Conservation (phyloP, 495 filamentous ascomycete genomes). For the Lindgomyces ingoldianus region DNA sequence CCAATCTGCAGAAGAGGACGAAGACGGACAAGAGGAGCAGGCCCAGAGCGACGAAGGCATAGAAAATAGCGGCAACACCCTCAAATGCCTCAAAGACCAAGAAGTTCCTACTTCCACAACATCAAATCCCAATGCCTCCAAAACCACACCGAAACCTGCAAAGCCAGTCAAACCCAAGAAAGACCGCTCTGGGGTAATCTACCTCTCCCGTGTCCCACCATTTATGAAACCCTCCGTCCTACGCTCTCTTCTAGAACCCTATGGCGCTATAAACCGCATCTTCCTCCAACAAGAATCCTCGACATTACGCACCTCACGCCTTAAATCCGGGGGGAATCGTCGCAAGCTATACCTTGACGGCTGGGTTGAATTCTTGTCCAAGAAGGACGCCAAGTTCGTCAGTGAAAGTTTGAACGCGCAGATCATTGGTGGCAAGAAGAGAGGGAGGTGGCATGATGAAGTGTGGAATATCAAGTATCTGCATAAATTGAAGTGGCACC, state of each 20-base stretch:
- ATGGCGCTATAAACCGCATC: slow-evolving; percentile 78
- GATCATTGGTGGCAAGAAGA: slow-evolving; percentile 84
- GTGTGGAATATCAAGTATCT: slow-evolving; percentile 87
- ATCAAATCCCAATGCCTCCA: no score
- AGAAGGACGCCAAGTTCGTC: slow-evolving; percentile 76
- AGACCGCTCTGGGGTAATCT: slow-evolving; percentile 77
- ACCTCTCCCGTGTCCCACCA: slow-evolving; percentile 86
- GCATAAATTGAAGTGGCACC: slow-evolving; percentile 78
- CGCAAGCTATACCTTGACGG: slow-evolving; percentile 86
- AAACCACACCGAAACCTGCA: slow-evolving; percentile 44
- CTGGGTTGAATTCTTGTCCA: slow-evolving; percentile 84
- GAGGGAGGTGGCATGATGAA: slow-evolving; percentile 88
- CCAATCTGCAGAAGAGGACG: slow-evolving; percentile 42
- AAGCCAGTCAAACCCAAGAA: slow-evolving; percentile 41
- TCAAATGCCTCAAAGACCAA: background rate
- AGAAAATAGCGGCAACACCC: slow-evolving; percentile 34
- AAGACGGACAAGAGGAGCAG: slow-evolving; percentile 28
- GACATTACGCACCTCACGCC: slow-evolving; percentile 57
- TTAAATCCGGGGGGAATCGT: slow-evolving; percentile 77
- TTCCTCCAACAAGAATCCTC: slow-evolving; percentile 84
- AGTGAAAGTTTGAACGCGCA: slow-evolving; percentile 84
- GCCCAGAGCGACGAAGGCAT: slow-evolving; percentile 6
- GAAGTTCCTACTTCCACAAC: background rate
- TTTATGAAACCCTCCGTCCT: slow-evolving; percentile 90
- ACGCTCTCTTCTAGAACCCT: slow-evolving; percentile 71